phyloP scores from a whole-genome alignment of 2,329 filamentous ascomycete genomes.

The Cladobotryum protrusum region DNA sequence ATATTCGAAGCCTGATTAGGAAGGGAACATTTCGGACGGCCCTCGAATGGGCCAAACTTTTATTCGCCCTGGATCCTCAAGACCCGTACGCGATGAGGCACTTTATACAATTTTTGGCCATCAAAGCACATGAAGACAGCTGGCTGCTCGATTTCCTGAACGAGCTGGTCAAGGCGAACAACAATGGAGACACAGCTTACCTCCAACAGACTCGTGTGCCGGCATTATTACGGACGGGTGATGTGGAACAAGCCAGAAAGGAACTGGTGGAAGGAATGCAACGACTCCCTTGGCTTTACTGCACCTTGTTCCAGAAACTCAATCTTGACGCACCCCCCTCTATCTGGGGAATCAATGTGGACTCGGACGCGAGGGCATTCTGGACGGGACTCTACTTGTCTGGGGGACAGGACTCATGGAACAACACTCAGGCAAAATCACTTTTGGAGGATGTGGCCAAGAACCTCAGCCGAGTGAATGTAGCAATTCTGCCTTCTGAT shows the following conservation, averaged over 20 bases:
- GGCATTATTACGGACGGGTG: slow-evolving; percentile 65
- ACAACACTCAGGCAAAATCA: slow-evolving; percentile 62
- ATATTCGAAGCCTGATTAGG: slow-evolving; percentile 76
- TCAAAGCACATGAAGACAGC: slow-evolving; percentile 71
- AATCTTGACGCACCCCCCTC: slow-evolving; percentile 70
- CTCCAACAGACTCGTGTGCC: slow-evolving; percentile 71
- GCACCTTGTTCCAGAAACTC: slow-evolving; percentile 71
- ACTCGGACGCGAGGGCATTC: slow-evolving; percentile 56
- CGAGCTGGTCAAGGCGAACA: slow-evolving; percentile 29
- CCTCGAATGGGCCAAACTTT: slow-evolving; percentile 85
- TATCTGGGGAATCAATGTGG: slow-evolving; percentile 73
- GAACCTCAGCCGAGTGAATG: slow-evolving; percentile 41
- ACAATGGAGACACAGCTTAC: slow-evolving; percentile 51
- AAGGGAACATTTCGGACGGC: slow-evolving; percentile 93
- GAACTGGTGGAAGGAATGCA: slow-evolving; percentile 63
- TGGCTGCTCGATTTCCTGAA: slow-evolving; percentile 68
- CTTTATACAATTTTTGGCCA: slow-evolving; percentile 74
- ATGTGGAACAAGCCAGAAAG: slow-evolving; percentile 57
- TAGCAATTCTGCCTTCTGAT: slow-evolving; percentile 30
- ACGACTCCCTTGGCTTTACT: slow-evolving; percentile 77
- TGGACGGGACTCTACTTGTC: slow-evolving; percentile 70
- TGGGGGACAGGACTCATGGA: slow-evolving; percentile 79
- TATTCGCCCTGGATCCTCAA: slow-evolving; percentile 65
- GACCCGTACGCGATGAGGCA: slow-evolving; percentile 83
- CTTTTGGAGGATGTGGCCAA: slow-evolving; percentile 66